Base-by-base conservation (phyloP, 169 alveolate species). In the Theileria sp. region DNA sequence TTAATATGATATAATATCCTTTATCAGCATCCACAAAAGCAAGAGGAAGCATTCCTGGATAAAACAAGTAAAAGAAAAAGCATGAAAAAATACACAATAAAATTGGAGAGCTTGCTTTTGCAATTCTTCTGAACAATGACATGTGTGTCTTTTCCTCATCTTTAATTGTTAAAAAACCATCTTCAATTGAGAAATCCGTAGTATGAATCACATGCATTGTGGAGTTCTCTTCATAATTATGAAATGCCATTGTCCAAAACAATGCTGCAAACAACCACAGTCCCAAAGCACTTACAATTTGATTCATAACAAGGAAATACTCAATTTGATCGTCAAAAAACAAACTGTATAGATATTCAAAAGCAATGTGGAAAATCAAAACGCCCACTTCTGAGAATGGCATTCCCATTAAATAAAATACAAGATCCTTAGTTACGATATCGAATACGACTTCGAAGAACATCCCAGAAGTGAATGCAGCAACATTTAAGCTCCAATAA, bases 1-100 rank as follows among this genome's bases (percentile, higher is more conserved):
- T 23, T 62, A 65, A 28, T 65, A 65, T 80, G 28, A 75, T 75
- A 0, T 6, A 65, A 28, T 65, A 65, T 32, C 81, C 81, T 23
- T 5, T 10, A 28, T 60, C 79, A 25, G n/a, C 7, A 5, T 30
- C 75, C 61, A 75, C n/a, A 17, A 75, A 62, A 65, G 71, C 49
- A 10, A 65, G 70, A 32, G 81, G 81, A 32, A 80, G 74, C 12
- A 75, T 66, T 17, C 65, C 76, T 30, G 81, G 81, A 75, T 75
- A 21, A 21, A 75, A 17, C 25, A 75, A 28, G 19, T 21, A 32
- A 0, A 19, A 2, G 25, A 75, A 62, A n/a, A 28, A 79, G 17
- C 21, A n/a, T 21, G 68, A 12, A 9, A 75, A 3, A 21, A 66
- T 38, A 75, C n/a, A 21, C 83, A 75, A 21, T 9, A 71, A 62